These are phyloP conservation scores for Rhododendron ovatum DNA, from an alignment of 148 eudicot species.

Conservation along the genomic window DNA sequence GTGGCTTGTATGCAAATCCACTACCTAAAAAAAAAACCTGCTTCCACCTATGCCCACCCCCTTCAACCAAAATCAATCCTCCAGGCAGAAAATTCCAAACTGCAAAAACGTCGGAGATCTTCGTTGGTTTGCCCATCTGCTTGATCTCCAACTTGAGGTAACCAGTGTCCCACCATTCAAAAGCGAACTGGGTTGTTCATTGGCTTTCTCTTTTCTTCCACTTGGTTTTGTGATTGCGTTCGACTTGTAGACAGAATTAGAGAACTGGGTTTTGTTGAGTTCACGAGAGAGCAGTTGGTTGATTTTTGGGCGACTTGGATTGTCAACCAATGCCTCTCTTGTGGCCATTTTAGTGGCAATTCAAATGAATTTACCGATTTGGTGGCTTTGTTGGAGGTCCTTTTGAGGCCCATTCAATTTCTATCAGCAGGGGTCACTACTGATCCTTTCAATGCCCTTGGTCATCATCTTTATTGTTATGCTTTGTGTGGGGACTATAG, in stretches of 20 bases:
- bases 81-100: background rate
- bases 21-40: background rate
- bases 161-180: background rate
- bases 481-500: background rate
- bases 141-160: background rate
- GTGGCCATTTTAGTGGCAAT: background rate
- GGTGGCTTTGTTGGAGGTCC: background rate
- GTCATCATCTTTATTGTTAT: background rate
- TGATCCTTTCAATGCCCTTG: slow-evolving; percentile 4
- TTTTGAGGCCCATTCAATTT: background rate
- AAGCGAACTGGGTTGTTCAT: background rate
- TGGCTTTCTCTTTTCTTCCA: background rate
- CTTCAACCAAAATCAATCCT: background rate
- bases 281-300: background rate
- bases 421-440: background rate
- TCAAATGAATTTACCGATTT: background rate
- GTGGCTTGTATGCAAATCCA: background rate
- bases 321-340: background rate
- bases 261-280: background rate
- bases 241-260: background rate
- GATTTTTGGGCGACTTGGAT: background rate
- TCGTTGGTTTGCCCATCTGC: background rate
- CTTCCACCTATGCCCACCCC: background rate
- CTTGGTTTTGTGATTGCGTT: background rate
- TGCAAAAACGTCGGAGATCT: background rate